Evolutionary conservation across 2,329 filamentous ascomycete species (phyloP).

Genomic region (Aspergillus fijiensis): DNA sequence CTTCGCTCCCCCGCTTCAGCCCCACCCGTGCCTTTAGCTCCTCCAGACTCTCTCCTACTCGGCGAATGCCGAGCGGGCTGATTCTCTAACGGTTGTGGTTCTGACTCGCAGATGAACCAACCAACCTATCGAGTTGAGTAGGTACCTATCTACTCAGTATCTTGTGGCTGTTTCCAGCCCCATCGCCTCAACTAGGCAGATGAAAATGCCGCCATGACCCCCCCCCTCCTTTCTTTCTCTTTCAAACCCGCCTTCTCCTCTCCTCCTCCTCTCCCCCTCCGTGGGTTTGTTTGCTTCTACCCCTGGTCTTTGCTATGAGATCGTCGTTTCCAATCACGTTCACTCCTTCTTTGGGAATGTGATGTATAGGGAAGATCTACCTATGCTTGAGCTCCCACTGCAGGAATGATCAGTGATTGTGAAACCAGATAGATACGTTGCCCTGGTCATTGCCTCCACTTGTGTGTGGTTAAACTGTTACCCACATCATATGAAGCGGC

Average conservation of each 20-base stretch:
- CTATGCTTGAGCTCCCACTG: neutral
- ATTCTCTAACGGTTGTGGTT: neutral
- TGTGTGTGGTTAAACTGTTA: neutral
- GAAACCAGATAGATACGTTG: neutral
- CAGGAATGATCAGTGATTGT: neutral
- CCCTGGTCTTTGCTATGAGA: neutral
- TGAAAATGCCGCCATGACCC: neutral
- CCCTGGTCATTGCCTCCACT: no score
- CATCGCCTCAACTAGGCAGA: neutral
- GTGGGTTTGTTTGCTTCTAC: neutral
- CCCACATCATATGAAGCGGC: neutral
- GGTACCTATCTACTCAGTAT: neutral
- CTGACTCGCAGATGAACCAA: neutral
- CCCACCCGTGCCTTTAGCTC: neutral
- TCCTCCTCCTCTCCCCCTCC: neutral
- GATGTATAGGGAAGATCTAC: neutral
- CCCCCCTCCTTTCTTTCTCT: neutral
- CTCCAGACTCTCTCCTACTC: neutral
- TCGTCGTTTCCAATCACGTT: neutral
- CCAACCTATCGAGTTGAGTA: neutral
- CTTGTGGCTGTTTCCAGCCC: neutral
- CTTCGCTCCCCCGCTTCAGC: neutral
- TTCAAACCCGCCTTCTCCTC: neutral
- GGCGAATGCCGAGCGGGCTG: neutral
- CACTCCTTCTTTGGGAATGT: neutral